phyloP scores from a whole-genome alignment of 805 yeast genomes.

The Komagataella pastoris region DNA sequence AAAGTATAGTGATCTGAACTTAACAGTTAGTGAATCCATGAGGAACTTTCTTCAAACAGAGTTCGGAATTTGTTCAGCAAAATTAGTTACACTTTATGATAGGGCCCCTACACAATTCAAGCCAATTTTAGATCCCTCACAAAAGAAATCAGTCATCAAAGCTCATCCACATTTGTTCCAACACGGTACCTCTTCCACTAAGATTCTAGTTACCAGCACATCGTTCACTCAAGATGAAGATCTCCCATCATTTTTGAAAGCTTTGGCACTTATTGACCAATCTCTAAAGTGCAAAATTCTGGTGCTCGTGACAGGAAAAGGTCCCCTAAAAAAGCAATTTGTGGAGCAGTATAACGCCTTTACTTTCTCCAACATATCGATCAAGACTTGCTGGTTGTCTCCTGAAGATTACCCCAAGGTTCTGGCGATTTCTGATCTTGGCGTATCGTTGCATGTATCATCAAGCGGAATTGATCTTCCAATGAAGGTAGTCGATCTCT shows the following conservation, averaged over 20 bases:
- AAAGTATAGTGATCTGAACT: slow-evolving; percentile 49
- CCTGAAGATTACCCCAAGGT: slow-evolving; percentile 70
- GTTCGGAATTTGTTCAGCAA: slow-evolving; percentile 36
- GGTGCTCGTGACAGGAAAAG: slow-evolving; percentile 92
- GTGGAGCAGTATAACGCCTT: slow-evolving; percentile 28
- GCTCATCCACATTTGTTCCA: slow-evolving; percentile 20
- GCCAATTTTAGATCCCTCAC: slow-evolving; percentile 26
- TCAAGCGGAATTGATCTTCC: slow-evolving; percentile 92
- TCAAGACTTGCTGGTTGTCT: slow-evolving; percentile 65
- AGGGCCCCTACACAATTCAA: slow-evolving; percentile 64
- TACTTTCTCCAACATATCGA: slow-evolving; percentile 30
- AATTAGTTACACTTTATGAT: slow-evolving; percentile 63
- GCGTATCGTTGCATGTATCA: slow-evolving; percentile 82
- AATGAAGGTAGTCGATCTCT: slow-evolving; percentile 93
- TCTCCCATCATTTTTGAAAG: slow-evolving; percentile 52
- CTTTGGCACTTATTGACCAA: slow-evolving; percentile 47
- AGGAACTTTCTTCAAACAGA: slow-evolving; percentile 40
- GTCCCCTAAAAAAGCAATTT: slow-evolving; percentile 59
- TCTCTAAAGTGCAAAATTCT: slow-evolving; percentile 24
- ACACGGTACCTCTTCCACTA: slow-evolving; percentile 23
- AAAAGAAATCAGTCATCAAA: slow-evolving; percentile 18
- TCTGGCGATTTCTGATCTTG: slow-evolving; percentile 69
- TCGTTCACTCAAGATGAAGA: slow-evolving; percentile 97
- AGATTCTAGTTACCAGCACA: slow-evolving; percentile 74
- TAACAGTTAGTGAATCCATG: slow-evolving; percentile 75